Evolutionary conservation across 2,329 filamentous ascomycete genomes (phyloP), one percentile per base, ranked within the genome.

Genomic region (Fusarium albosuccineum): DNA sequence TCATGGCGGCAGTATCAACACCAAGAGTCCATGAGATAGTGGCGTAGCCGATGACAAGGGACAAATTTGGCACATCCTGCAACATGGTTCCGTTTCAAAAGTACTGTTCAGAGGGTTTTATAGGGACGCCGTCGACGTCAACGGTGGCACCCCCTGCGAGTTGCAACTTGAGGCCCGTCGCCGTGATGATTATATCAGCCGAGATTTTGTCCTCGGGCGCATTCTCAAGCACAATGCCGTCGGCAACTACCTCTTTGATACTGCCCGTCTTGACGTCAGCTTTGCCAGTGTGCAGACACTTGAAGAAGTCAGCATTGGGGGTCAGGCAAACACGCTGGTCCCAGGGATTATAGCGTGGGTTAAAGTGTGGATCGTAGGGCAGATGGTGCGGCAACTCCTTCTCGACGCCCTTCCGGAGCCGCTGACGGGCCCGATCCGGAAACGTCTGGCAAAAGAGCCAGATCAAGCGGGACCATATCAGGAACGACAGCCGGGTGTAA

Each of bases 291-390:
- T 75, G 74, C 10, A 85, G 69, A 0, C 78, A 76, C 11, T 70
- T 51, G 68, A 78, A 85, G 56, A 85, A 82, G 67, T 84, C 83
- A 0, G 80, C 81, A 45, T 82, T 77, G 5, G 77, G 76, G 5
- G 70, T 85, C 39, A 89, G 78, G 69, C 91, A 92, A 33, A 93
- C 76, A 2, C 91, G 85, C 73, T 93, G 91, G 52, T 92, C 84
- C 88, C 89, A 89, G 0, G 86, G 86, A 9, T 82, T 81, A 61
- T 88, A 88, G 1, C 73, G 70, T 0, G 86, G 86, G 11, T 77
- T 78, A 75, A 88, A 87, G 69, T 89, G 82, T 1, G 84, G 84
- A 27, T 86, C 81, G 55, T 78, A 70, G 0, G 79, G 75, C 16
- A 86, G 75, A 26, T 77, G 68, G 1, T 67, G 64, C 0, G 87